These are phyloP conservation scores for Leersia perrieri DNA, from an alignment of 176 grass and related monocot genomes.

Conservation along the genomic window DNA sequence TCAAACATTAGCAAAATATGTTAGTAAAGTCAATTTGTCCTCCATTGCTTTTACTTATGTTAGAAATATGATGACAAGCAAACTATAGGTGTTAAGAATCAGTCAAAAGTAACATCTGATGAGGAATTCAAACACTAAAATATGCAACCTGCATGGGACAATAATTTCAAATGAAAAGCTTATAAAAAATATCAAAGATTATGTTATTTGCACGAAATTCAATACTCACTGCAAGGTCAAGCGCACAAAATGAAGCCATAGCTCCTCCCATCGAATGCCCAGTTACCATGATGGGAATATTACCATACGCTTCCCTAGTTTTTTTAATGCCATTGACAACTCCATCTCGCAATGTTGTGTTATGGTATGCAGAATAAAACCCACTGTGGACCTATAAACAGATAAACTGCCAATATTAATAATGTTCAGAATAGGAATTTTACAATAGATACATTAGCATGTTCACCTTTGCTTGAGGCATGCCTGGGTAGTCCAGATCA, in stretches of 20 bases:
- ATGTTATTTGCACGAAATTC: background rate
- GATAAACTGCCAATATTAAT: slow-evolving; percentile 9
- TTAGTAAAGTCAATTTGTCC: background rate
- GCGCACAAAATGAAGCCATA: slow-evolving; percentile 67
- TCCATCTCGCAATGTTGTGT: slow-evolving; percentile 52
- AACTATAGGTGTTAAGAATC: slow-evolving; percentile 10
- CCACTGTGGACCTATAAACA: slow-evolving; percentile 65
- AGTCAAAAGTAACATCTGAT: background rate
- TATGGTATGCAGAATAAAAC: slow-evolving; percentile 82
- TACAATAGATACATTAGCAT: slow-evolving; percentile 1
- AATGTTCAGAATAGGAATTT: background rate
- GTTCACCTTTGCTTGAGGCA: slow-evolving; percentile 84
- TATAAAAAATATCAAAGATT: background rate
- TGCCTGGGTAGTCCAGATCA: slow-evolving; percentile 82
- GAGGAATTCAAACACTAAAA: background rate
- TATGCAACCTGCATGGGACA: background rate
- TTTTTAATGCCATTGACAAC: slow-evolving; percentile 52
- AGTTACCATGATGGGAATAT: slow-evolving; percentile 58
- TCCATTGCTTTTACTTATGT: background rate
- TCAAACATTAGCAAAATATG: background rate
- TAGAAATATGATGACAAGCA: background rate
- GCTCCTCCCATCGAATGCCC: slow-evolving; percentile 88
- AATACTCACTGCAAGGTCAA: slow-evolving; percentile 79
- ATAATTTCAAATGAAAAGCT: slow-evolving; percentile 11
- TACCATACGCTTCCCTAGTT: slow-evolving; percentile 52